Conservation (phyloP, 2,329 filamentous ascomycete species). For the Botryotinia narcissicola region DNA sequence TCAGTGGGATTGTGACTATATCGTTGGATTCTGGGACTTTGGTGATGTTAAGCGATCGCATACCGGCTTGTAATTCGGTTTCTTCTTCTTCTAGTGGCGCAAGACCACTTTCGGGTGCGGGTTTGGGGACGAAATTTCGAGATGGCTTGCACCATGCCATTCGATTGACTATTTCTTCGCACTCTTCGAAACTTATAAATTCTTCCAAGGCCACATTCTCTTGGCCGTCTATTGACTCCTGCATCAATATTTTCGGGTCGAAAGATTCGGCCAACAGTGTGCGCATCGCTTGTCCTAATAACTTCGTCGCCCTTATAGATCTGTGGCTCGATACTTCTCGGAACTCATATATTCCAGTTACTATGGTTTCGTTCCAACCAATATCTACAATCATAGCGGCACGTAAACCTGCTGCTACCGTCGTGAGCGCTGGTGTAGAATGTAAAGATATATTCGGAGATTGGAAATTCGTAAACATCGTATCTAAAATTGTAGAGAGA, state of each 20-base stretch:
- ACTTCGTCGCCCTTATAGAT: slow-evolving; percentile 71
- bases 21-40: slow-evolving; percentile 25
- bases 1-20: slow-evolving; percentile 45
- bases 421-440: slow-evolving; percentile 70
- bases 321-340: slow-evolving; percentile 71
- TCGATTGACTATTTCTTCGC: slow-evolving; percentile 73
- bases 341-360: slow-evolving; percentile 88
- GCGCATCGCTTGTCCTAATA: slow-evolving; percentile 68
- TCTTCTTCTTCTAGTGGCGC: slow-evolving; percentile 56
- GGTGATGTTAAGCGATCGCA: slow-evolving; percentile 30
- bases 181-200: slow-evolving; percentile 68
- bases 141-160: slow-evolving; percentile 69
- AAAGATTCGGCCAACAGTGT: slow-evolving; percentile 54
- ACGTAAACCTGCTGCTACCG: slow-evolving; percentile 77
- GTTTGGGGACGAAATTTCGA: slow-evolving; percentile 23
- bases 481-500: slow-evolving; percentile 71
- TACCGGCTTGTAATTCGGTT: slow-evolving; percentile 45
- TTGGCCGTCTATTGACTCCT: slow-evolving; percentile 19
- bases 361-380: slow-evolving; percentile 85
- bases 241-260: slow-evolving; percentile 33
- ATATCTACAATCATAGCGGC: slow-evolving; percentile 87
- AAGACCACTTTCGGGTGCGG: slow-evolving; percentile 38
- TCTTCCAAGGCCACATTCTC: slow-evolving; percentile 22
- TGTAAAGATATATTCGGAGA: slow-evolving; percentile 78
- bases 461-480: slow-evolving; percentile 78